Base-by-base conservation (phyloP, 176 grass and related monocot species). In the Avena atlantica region DNA sequence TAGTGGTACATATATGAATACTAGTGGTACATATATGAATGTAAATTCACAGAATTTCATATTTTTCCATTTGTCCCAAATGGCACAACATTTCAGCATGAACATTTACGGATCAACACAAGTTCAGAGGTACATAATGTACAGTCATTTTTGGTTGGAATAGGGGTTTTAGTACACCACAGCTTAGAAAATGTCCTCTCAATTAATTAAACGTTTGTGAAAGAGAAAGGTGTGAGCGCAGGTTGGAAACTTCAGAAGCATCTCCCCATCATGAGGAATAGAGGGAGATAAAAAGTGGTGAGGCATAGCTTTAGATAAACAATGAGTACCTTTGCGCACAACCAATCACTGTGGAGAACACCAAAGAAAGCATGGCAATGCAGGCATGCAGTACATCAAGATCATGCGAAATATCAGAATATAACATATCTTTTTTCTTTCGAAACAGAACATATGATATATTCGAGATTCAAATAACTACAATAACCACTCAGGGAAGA, bases 381-480 rank as follows among this genome's bases (percentile, higher is more conserved):
- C 40, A 42, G 40, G 6, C 36, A 63, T 47, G 57, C n/a, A 79
- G 20, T 3, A 79, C 37, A 62, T 42, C 34, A 61, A 25, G 6
- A 5, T 79, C 34, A 23, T 9, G 19, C 14, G 86, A 49, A 45
- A 20, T 37, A n/a, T 78, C 5, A 19, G 21, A 63, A 12, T 63
- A 63, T 63, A 12, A 5, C 61, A 64, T 64, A 12, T 63, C 12
- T 2, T 48, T 64, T 63, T 31, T 31, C 2, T 12, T 65, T 65
- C 12, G 5, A 29, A 66, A 66, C 5, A 31, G 8, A 61, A 61
- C 49, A 78, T 67, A 80, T 91, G 40, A 51, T 34, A 76, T 42
- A 62, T 66, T 81, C 23, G 29, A 85, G 16, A 87, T 88, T 78
- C 16, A 0, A 78, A 78, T 57, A 60, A 42, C 53, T 37, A 36